Conservation (phyloP, 306 rosid species). For the Corylus heterophylla region DNA sequence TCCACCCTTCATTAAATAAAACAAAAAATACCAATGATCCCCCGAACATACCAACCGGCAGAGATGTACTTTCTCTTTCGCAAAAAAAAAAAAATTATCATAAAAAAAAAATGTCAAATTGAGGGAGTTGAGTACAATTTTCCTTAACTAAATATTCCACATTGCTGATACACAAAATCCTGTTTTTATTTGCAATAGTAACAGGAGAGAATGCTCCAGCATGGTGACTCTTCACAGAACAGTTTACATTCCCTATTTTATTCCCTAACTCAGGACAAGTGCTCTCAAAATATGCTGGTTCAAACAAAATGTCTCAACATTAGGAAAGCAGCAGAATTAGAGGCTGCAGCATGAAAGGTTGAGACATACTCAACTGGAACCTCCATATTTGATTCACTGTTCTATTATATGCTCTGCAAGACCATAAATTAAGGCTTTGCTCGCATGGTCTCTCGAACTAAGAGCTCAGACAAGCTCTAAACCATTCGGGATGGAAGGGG, state of each 20-base stretch:
- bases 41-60: no score
- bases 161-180: constrained; percentile 2
- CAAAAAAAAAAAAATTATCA: no score
- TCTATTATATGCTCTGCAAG: constrained; percentile 27
- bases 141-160: neutral
- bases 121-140: no score
- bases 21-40: no score
- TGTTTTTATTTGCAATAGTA: constrained; percentile 40
- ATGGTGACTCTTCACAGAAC: constrained; percentile 23
- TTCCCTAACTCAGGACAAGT: constrained; percentile 35
- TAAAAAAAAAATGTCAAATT: no score
- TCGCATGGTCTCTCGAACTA: constrained; percentile 31
- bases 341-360: constrained; percentile 30
- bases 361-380: constrained; percentile 14
- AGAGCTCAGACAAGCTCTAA: constrained; percentile 30
- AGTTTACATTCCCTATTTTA: constrained; percentile 52
- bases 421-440: constrained; percentile 39
- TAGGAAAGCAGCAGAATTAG: constrained; percentile 19
- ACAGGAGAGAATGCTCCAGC: constrained; percentile 33
- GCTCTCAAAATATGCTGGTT: constrained; percentile 22
- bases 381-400: constrained; percentile 28
- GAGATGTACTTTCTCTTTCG: no score
- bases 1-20: no score
- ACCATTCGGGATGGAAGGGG: constrained; percentile 11
- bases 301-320: constrained; percentile 26